Evolutionary conservation across 192 early-diverging fungal species (phyloP), one percentile per base, ranked within the genome.

Genomic region (Podochytrium sp.): DNA sequence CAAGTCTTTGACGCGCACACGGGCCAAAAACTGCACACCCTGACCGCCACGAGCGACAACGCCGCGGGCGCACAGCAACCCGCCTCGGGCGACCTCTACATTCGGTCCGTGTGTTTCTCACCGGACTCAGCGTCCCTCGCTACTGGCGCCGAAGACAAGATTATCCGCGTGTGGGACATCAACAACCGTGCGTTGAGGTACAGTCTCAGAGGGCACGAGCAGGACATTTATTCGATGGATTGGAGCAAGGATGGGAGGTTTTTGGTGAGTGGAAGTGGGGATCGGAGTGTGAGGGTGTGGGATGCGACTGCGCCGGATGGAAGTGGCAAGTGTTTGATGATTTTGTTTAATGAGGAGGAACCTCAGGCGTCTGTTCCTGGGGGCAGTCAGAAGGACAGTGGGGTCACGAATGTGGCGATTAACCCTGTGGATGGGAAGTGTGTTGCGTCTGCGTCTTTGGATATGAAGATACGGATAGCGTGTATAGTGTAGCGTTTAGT

Each of bases 161-260:
- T 95, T 67, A 94, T 99, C 67, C 89, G 97, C 41, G 87, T 94
- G 73, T 88, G 86, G 85, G 79, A 88, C 65, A 82, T 89, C 32
- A 23, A 47, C 52, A 76, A 1, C 56, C 73, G 53, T 27, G 52
- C 32, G 51, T 83, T 57, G 65, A 16, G 50, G 39, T 73, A 76
- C 76, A 84, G 85, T 7, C 86, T 96, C 47, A 76, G 81, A 20
- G 97, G 97, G 23, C 97, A 99, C 74, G 92, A 94, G 57, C 93
- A 95, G 82, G 97, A 99, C 76, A 98, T 99, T 66, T 99, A 99
- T 80, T 92, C 91, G 32, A 85, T 99, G 72, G 97, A 98, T 71
- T 99, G 96, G 84, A 91, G 90, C 67, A 82, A 90, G 18, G 95
- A 97, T 77, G 95, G 96, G n/a, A 79, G 86, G 60, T 90, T 88